Percentiles rank a stretch among this genome's conserved stretches.
phyloP scores from a whole-genome alignment of 2,329 filamentous ascomycete species.

The Incumbomyces lentus region DNA sequence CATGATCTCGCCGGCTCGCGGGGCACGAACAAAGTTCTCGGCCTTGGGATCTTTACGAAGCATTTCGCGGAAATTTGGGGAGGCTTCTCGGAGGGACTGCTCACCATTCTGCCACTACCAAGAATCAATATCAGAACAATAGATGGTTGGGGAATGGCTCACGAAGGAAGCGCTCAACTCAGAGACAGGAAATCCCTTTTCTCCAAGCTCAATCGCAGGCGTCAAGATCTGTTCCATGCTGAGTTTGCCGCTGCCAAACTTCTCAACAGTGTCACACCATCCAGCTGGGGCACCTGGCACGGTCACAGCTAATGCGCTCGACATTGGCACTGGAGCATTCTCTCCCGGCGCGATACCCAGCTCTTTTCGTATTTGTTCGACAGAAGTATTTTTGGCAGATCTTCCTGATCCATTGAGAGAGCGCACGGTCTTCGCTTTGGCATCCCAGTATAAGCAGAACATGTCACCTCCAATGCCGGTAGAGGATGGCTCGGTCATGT shows the following conservation, averaged over 20 bases:
- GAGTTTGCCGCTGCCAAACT: constrained; percentile 80
- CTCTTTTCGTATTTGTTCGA: constrained; percentile 60
- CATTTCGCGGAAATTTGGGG: constrained; percentile 79
- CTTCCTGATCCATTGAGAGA: constrained; percentile 92
- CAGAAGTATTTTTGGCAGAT: constrained; percentile 55
- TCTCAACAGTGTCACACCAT: constrained; percentile 81
- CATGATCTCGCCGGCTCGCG: constrained; percentile 75
- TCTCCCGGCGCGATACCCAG: constrained; percentile 46
- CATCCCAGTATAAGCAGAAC: constrained; percentile 90
- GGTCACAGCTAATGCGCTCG: constrained; percentile 64
- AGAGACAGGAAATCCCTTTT: constrained; percentile 81
- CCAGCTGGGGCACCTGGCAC: constrained; percentile 85
- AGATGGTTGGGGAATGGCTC: constrained; percentile 27
- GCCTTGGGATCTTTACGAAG: constrained; percentile 65
- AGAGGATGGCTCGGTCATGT: constrained; percentile 83
- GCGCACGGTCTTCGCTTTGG: constrained; percentile 67
- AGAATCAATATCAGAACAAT: constrained; percentile 6
- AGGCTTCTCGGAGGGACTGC: constrained; percentile 54
- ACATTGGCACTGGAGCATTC: constrained; percentile 50
- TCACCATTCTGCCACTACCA: constrained; percentile 63
- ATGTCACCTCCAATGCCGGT: constrained; percentile 96
- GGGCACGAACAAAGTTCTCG: constrained; percentile 61
- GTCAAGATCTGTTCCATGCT: constrained; percentile 64
- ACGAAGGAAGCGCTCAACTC: constrained; percentile 63
- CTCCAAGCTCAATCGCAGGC: constrained; percentile 75